Evolutionary conservation across 129 eudicot species (phyloP), one percentile per base, ranked within the genome.

Genomic region (Cynara cardunculus): DNA sequence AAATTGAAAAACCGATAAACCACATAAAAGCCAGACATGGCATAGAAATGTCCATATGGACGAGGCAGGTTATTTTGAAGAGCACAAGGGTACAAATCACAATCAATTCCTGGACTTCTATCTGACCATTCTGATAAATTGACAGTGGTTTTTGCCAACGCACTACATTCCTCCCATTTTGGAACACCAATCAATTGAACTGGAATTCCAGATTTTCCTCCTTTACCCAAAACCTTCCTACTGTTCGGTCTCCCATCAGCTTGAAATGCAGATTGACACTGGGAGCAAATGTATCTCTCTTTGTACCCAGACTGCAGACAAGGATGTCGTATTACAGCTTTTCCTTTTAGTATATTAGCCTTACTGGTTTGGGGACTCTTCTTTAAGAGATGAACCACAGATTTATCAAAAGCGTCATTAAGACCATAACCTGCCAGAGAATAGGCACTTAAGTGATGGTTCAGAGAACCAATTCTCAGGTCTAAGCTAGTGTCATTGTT

Each of bases 391-490:
- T 88, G 89, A 84, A 87, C 89, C 19, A 96, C 99, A 10, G 99
- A 96, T 74, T 89, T 96, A 82, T 92, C 99, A 87, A 96, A 96
- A 30, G 99, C 99, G 82, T 96, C 99, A 80, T 96, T 96, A 18
- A 96, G 88, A 62, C 99, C 99, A 73, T 92, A 96, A 59, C 99
- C 99, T 21, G 94, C 82, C 25, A 96, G 85, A 31, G 99, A 96
- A 86, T 96, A 96, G 28, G 99, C 99, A 86, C 86, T 96, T 16
- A 96, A 87, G 83, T 89, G 96, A 87, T 96, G 97, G 59, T 87
- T 93, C 71, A 90, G 92, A 61, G 92, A 81, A 49, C 99, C 99
- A 25, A 96, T 91, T 76, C 90, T 87, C 53, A 96, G 87, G 74
- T 92, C 85, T 79, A 96, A 86, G 85, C 92, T 89, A 11, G 94